Conservation (phyloP, 2,329 filamentous ascomycete genomes). For the Alternaria rosae region DNA sequence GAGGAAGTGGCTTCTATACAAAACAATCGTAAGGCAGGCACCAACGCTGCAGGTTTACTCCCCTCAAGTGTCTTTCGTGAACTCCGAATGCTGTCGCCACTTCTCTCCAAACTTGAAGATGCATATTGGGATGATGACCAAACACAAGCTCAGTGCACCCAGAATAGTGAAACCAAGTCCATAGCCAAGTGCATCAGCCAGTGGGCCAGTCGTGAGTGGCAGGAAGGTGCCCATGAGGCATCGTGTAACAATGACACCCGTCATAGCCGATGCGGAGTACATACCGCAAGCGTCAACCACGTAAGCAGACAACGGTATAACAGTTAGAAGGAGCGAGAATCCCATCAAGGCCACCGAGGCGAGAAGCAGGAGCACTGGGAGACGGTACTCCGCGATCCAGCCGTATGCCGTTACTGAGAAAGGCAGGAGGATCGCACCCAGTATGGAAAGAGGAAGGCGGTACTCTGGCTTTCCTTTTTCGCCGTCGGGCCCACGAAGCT, state of each 20-base stretch:
- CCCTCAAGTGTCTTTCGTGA: slow-evolving; percentile 47
- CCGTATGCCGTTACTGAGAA: slow-evolving; percentile 58
- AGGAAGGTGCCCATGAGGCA: slow-evolving; percentile 66
- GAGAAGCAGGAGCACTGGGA: slow-evolving; percentile 57
- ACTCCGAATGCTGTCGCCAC: slow-evolving; percentile 62
- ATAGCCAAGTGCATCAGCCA: slow-evolving; percentile 60
- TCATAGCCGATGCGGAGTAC: slow-evolving; percentile 66
- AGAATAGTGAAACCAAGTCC: slow-evolving; percentile 61
- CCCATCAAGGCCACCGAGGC: slow-evolving; percentile 57
- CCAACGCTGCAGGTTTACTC: not conserved
- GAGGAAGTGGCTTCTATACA: not conserved
- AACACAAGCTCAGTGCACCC: slow-evolving; percentile 50
- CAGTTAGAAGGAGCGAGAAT: slow-evolving; percentile 54
- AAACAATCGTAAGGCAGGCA: not conserved
- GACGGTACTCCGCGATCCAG: slow-evolving; percentile 57
- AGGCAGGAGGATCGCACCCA: slow-evolving; percentile 58
- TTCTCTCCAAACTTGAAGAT: slow-evolving; percentile 60
- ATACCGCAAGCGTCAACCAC: slow-evolving; percentile 65
- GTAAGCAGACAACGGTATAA: slow-evolving; percentile 63
- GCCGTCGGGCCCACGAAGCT: slow-evolving; percentile 53
- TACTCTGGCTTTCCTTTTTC: slow-evolving; percentile 60
- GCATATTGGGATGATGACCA: slow-evolving; percentile 61
- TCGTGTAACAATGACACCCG: slow-evolving; percentile 63
- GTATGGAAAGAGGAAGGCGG: slow-evolving; percentile 61
- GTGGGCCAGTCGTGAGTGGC: slow-evolving; percentile 59